These are phyloP conservation scores for Grammothele lineata DNA, from an alignment of 768 basidiomycete species.

Conservation along the genomic window DNA sequence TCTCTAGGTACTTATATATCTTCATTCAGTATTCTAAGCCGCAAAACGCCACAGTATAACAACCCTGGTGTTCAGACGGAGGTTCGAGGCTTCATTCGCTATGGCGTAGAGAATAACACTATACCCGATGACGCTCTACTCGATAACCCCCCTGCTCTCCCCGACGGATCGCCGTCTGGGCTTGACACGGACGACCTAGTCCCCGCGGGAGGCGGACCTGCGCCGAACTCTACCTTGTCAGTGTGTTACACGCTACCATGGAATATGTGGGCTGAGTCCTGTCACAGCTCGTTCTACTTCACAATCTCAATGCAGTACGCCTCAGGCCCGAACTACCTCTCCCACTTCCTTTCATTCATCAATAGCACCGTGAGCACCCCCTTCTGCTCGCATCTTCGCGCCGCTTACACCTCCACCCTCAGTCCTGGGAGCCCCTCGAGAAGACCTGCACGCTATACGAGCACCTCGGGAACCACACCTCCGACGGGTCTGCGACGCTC, in stretches of 20 bases:
- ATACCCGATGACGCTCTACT: slow-evolving; percentile 15
- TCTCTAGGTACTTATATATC: neutral
- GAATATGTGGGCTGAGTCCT: too few relatives aligned
- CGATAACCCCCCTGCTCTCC: slow-evolving; percentile 14
- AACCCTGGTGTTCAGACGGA: slow-evolving; percentile 18
- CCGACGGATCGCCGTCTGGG: slow-evolving; percentile 6
- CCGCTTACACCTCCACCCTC: neutral
- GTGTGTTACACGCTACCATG: too few relatives aligned
- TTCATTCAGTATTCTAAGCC: neutral
- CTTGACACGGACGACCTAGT: slow-evolving; percentile 13
- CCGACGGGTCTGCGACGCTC: slow-evolving; percentile 12
- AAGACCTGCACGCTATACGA: slow-evolving; percentile 21
- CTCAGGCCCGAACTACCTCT: slow-evolving; percentile 12
- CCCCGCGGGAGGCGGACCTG: slow-evolving; percentile 11
- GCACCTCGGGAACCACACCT: slow-evolving; percentile 12
- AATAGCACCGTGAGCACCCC: slow-evolving; percentile 28
- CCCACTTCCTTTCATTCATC: slow-evolving; percentile 27
- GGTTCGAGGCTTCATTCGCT: slow-evolving; percentile 19
- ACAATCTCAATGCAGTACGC: slow-evolving; percentile 24
- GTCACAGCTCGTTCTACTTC: slow-evolving; percentile 13
- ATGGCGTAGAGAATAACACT: slow-evolving; percentile 8
- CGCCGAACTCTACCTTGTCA: slow-evolving; percentile 15
- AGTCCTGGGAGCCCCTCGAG: slow-evolving; percentile 24
- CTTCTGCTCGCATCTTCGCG: neutral
- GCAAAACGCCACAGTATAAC: slow-evolving; percentile 19